Percentiles rank a stretch among this genome's conserved stretches.
Conservation (phyloP, 768 basidiomycete species). For the Lyophyllum shimeji region DNA sequence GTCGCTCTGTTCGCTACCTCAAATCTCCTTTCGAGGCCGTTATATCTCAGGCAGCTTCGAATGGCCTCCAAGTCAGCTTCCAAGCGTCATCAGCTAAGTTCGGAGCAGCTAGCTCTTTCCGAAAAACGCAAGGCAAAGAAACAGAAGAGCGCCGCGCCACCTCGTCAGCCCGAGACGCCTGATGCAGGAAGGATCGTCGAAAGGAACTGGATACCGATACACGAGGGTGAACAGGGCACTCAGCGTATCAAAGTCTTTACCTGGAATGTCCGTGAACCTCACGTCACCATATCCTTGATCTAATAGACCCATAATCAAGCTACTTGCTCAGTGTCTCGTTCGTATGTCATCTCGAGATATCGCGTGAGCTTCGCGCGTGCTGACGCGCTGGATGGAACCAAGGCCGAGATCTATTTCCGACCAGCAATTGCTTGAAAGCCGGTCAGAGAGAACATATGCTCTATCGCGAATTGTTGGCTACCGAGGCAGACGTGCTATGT, state of each 20-base stretch:
- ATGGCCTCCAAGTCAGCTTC: conserved; percentile 9
- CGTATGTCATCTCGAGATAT: conserved; percentile 48
- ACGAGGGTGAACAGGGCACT: conserved; percentile 18
- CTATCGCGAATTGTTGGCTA: conserved; percentile 67
- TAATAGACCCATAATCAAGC: conserved; percentile 34
- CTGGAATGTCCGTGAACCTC: conserved; percentile 66
- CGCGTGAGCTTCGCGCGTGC: not conserved
- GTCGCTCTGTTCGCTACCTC: not conserved
- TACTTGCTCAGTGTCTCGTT: conserved; percentile 77
- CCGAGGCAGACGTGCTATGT: conserved; percentile 80
- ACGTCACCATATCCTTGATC: conserved; percentile 5
- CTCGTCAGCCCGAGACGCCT: conserved; percentile 13
- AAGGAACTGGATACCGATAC: conserved; percentile 41
- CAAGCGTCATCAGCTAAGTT: conserved; percentile 32
- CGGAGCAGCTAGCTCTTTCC: conserved; percentile 56
- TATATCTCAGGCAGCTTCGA: not conserved
- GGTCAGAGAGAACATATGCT: conserved; percentile 74
- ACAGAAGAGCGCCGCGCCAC: conserved; percentile 7
- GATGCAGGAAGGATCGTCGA: conserved; percentile 26
- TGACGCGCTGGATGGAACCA: not conserved
- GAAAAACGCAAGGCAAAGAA: conserved; percentile 51
- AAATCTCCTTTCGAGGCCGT: not conserved
- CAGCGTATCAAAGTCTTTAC: conserved; percentile 61
- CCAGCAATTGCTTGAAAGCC: conserved; percentile 82
- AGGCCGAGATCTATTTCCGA: conserved; percentile 84